These are phyloP conservation scores for Solanum hybrid DNA, from an alignment of 305 asterid genomes.

Conservation along the genomic window DNA sequence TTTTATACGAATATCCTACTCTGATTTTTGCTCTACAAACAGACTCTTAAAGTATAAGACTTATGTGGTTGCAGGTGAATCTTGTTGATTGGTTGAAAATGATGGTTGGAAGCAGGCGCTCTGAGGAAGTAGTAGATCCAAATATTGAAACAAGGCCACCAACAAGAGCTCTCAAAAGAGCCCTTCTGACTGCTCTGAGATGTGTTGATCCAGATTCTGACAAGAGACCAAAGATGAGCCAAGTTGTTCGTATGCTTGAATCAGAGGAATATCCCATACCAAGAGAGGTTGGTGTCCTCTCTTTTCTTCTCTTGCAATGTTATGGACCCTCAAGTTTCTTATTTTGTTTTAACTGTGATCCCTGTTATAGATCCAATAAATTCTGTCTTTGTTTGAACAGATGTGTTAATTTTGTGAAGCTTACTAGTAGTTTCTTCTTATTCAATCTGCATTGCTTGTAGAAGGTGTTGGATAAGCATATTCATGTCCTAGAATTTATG, in stretches of 20 bases:
- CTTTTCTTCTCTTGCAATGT: background rate
- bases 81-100: slow-evolving; percentile 95
- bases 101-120: slow-evolving; percentile 90
- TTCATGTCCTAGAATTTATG: background rate
- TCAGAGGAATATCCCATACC: slow-evolving; percentile 95
- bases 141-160: slow-evolving; percentile 77
- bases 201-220: slow-evolving; percentile 98
- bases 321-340: background rate
- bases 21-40: background rate
- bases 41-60: background rate
- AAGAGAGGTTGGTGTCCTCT: slow-evolving; percentile 50
- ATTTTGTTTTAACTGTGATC: background rate
- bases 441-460: background rate
- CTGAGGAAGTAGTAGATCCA: slow-evolving; percentile 95
- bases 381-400: background rate
- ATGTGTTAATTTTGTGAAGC: background rate
- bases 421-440: background rate
- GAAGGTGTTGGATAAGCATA: background rate
- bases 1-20: background rate
- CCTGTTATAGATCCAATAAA: background rate
- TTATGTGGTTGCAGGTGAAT: slow-evolving; percentile 52
- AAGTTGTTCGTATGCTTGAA: slow-evolving; percentile 94
- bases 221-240: slow-evolving; percentile 95
- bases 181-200: slow-evolving; percentile 83
- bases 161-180: slow-evolving; percentile 79